Evolutionary conservation across 2,329 filamentous ascomycete species (phyloP), one percentile per base, ranked within the genome.

Genomic region (Metarhizium humberi): DNA sequence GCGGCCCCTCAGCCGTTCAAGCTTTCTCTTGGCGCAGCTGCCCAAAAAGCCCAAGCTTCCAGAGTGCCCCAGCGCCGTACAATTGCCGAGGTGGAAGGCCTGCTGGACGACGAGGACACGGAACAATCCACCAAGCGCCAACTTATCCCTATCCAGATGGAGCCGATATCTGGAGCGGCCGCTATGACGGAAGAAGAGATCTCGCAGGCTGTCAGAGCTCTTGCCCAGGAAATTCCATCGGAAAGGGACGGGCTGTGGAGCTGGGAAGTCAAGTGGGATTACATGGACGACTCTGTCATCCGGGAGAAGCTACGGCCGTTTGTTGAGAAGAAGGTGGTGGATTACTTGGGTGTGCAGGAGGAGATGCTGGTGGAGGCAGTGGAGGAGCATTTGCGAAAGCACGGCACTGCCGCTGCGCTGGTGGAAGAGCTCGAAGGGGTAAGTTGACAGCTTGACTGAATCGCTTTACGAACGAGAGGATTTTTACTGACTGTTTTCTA

Each of bases 301-400:
- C 81, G 84, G 58, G 88, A 95, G 60, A 92, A 96, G 68, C 82
- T 99, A 62, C 84, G 88, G 65, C 92, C 92, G 34, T 99, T 96
- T 73, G 90, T 97, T 55, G 91, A 96, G 76, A 95, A 95, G 81
- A 99, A 97, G 79, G 90, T 97, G 62, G 87, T 99, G 58, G 94
- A 99, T 71, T 95, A 94, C 64, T 80, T 99, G 51, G 95, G 95
- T 57, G 88, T 99, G 56, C 91, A 97, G 72, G 94, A 99, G 70
- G 90, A 97, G 73, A 86, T 96, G 74, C 77, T 99, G 50, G 91
- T 99, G 36, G 92, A 96, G 67, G 86, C 94, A 47, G 90, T 97
- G 43, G 87, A 96, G 67, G 87, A 91, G 64, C 90, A 95, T 71
- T 75, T 99, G 59, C 82, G 86, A 60, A 85, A 85, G 63, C 85